These are phyloP conservation scores for Marasmius oreades DNA, from an alignment of 1,284 basidiomycete species.

Conservation along the genomic window DNA sequence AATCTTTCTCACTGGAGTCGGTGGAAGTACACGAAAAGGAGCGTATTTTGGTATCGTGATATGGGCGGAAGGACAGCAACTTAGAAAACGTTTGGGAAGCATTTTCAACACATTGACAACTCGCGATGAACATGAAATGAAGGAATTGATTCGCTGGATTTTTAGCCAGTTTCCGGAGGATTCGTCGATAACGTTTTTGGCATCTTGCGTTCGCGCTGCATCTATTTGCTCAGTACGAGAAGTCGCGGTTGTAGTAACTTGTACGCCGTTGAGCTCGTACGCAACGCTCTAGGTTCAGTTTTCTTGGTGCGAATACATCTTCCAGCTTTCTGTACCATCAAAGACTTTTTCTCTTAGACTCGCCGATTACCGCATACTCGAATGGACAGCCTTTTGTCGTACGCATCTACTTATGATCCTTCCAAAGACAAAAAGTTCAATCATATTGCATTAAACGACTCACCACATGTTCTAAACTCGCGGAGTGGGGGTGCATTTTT, in stretches of 20 bases:
- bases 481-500: constrained; percentile 51
- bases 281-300: constrained; percentile 32
- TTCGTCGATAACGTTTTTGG: constrained; percentile 36
- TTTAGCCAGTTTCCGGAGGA: constrained; percentile 26
- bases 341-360: constrained; percentile 27
- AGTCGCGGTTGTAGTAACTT: constrained; percentile 33
- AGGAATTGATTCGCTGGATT: constrained; percentile 40
- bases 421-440: constrained; percentile 33
- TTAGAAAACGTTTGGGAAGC: constrained; percentile 45
- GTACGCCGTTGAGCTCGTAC: constrained; percentile 31
- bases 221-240: constrained; percentile 30
- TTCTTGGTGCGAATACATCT: constrained; percentile 22
- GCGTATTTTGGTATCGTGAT: constrained; percentile 49
- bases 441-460: constrained; percentile 45
- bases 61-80: constrained; percentile 50
- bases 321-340: background rate
- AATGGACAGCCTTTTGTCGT: constrained; percentile 42
- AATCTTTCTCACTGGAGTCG: constrained; percentile 36
- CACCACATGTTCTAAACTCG: constrained; percentile 36
- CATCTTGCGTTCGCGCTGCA: constrained; percentile 47
- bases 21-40: constrained; percentile 29
- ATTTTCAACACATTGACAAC: constrained; percentile 52
- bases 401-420: constrained; percentile 42
- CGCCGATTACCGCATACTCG: constrained; percentile 39
- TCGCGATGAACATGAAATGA: constrained; percentile 40